phyloP scores from a whole-genome alignment of 1,139 yeast genomes.

The Tardiomyces depauwii region DNA sequence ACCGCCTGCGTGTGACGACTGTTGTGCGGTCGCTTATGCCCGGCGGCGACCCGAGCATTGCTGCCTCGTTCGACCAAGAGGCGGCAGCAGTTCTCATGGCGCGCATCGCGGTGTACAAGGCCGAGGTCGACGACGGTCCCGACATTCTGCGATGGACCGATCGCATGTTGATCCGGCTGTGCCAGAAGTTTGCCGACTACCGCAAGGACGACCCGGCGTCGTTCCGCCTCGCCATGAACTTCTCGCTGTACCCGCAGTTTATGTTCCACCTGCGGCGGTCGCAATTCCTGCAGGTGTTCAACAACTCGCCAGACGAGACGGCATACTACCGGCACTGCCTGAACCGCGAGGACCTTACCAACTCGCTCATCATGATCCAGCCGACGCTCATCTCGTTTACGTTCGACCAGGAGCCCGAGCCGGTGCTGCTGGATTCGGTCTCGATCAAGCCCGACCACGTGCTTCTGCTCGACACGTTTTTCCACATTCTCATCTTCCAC shows the following conservation, averaged over 20 bases:
- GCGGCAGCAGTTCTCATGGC: slow-evolving; percentile 97
- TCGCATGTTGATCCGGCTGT: slow-evolving; percentile 69
- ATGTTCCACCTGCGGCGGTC: slow-evolving; percentile 94
- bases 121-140: slow-evolving; percentile 63
- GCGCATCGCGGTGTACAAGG: slow-evolving; percentile 81
- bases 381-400: slow-evolving; percentile 87
- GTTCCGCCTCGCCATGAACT: slow-evolving; percentile 67
- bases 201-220: slow-evolving; percentile 64
- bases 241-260: slow-evolving; percentile 88
- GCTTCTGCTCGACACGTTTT: slow-evolving; percentile 82
- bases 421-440: slow-evolving; percentile 89
- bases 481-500: slow-evolving; percentile 90
- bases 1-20: slow-evolving; percentile 86
- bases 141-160: slow-evolving; percentile 83
- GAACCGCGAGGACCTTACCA: slow-evolving; percentile 81
- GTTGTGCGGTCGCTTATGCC: slow-evolving; percentile 52
- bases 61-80: slow-evolving; percentile 87
- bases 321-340: slow-evolving; percentile 93
- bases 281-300: slow-evolving; percentile 91
- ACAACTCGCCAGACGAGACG: slow-evolving; percentile 97
- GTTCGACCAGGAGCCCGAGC: slow-evolving; percentile 78
- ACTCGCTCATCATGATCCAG: slow-evolving; percentile 94
- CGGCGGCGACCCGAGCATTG: slow-evolving; percentile 39
- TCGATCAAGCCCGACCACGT: slow-evolving; percentile 86
- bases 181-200: slow-evolving; percentile 83